A percentile compares a stretch with the other conserved stretches of the same genome.
These are phyloP conservation scores for Blastobotrys persicus DNA, from an alignment of 1,139 yeast genomes.

Conservation along the genomic window DNA sequence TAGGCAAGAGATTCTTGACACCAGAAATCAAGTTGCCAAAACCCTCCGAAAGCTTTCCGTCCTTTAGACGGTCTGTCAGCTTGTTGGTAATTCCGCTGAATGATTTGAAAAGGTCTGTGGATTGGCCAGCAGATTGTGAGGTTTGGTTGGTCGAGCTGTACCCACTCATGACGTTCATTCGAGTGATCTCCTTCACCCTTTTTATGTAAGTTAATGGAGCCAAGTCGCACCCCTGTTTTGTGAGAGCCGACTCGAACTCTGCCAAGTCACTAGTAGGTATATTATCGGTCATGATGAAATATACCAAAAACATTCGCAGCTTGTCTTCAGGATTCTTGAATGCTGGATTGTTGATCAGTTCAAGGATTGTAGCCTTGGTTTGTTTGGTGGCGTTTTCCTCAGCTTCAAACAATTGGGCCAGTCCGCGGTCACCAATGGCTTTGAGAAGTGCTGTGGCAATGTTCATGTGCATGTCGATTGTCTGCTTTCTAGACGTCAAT, in stretches of 20 bases:
- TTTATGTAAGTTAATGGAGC: constrained; percentile 68
- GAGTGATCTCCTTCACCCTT: constrained; percentile 75
- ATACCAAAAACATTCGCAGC: constrained; percentile 79
- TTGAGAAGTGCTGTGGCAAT: constrained; percentile 81
- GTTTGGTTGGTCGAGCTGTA: constrained; percentile 15
- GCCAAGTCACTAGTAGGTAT: constrained; percentile 60
- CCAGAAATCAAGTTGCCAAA: constrained; percentile 87
- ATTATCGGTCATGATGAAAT: constrained; percentile 54
- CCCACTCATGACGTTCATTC: constrained; percentile 49
- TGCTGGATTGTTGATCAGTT: constrained; percentile 41
- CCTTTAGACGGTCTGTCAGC: constrained; percentile 59
- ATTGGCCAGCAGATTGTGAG: constrained; percentile 23
- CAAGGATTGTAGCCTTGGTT: constrained; percentile 47
- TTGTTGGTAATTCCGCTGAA: constrained; percentile 76
- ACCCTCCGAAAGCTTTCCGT: constrained; percentile 71
- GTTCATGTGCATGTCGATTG: constrained; percentile 96
- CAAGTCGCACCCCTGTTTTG: constrained; percentile 59
- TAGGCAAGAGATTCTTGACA: constrained; percentile 82
- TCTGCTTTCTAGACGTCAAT: constrained; percentile 79
- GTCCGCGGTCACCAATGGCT: constrained; percentile 77
- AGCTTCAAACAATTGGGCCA: constrained; percentile 89
- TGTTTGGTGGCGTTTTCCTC: constrained; percentile 60
- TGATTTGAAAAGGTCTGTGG: constrained; percentile 55
- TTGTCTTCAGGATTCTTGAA: constrained; percentile 66
- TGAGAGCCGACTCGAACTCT: constrained; percentile 65